Base-by-base conservation (phyloP, 108 stramenopile species). In the Cyclotella atomus region DNA sequence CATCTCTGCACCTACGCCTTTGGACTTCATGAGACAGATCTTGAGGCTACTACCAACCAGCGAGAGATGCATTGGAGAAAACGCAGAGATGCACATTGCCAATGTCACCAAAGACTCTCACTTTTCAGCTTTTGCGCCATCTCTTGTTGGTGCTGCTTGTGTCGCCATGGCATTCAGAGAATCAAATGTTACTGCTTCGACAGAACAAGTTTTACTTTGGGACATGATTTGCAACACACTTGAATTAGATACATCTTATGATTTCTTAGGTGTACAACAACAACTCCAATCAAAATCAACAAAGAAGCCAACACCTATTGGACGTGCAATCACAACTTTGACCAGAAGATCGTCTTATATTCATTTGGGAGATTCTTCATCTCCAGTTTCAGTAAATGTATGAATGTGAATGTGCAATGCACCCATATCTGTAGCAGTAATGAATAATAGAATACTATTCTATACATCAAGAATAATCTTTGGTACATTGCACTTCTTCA, bases 1-100 rank as follows among this genome's bases (percentile, higher is more conserved):
- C 15, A 73, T 83, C 9, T 75, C 80, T 23, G 44, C 61, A 25
- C 82, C 59, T 4, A 83, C 82, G 19, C 64, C 71, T 9, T 68
- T 83, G 69, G 82, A 83, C 63, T 78, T 79, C 43, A 66, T 68
- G 27, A 41, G 73, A 21, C 65, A 73, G 9, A 30, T 83, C 9
- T 21, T 78, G 25, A 72, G 65, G 30, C 59, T 79, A 7, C 60
- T 81, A 16, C 50, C 65, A 33, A 60, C 59, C 5, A 65, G 35
- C 30, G 38, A 52, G 2, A 12, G 32, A 15, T 63, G 70, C 27
- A 52, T 44, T 35, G 36, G 12, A 3, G 36, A 30, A 7, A 41
- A 50, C 7, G 46, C 50, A 9, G 29, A 68, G 29, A 43, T 35
- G 66, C 67, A 68, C 14, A 62, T 79, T 66, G 66, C 38, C n/a